Conservation (phyloP, 306 rosid genomes). For the Casuarina equisetifolia region DNA sequence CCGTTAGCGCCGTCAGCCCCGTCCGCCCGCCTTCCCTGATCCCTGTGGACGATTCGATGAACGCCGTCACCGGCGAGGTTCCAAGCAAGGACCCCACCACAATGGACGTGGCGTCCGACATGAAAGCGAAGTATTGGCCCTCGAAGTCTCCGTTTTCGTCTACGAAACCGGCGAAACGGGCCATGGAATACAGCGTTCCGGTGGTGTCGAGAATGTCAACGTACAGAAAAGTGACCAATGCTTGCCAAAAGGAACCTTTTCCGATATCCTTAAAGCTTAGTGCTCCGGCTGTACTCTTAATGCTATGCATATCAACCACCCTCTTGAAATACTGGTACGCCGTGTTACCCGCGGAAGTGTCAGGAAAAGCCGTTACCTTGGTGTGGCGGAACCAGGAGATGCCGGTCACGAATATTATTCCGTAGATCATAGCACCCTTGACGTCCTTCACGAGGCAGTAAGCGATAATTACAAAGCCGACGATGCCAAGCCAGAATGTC, state of each 20-base stretch:
- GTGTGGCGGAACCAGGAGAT: slow-evolving; percentile 91
- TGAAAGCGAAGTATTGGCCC: slow-evolving; percentile 92
- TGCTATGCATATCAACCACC: slow-evolving; percentile 71
- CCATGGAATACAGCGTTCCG: slow-evolving; percentile 90
- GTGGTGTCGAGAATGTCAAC: slow-evolving; percentile 90
- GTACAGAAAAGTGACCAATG: slow-evolving; percentile 74
- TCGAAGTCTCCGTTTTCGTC: slow-evolving; percentile 73
- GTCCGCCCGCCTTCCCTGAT: slow-evolving; percentile 94
- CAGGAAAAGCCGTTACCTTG: slow-evolving; percentile 69
- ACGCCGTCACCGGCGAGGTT: slow-evolving; percentile 91
- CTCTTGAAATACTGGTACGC: slow-evolving; percentile 76
- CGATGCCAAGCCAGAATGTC: slow-evolving; percentile 86
- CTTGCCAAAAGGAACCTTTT: slow-evolving; percentile 81
- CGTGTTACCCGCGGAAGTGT: slow-evolving; percentile 51
- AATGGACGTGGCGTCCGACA: slow-evolving; percentile 93
- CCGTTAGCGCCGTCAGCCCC: slow-evolving; percentile 84
- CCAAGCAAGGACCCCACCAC: slow-evolving; percentile 84
- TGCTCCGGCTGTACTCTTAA: slow-evolving; percentile 81
- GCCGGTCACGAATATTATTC: slow-evolving; percentile 77
- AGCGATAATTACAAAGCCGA: slow-evolving; percentile 78
- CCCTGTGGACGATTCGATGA: slow-evolving; percentile 87
- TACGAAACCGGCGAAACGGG: slow-evolving; percentile 80
- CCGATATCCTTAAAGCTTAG: slow-evolving; percentile 62
- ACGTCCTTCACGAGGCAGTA: slow-evolving; percentile 71
- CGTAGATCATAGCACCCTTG: slow-evolving; percentile 95